Evolutionary conservation across 2,329 filamentous ascomycete genomes (phyloP).

Genomic region (Hypoxylon sp.): DNA sequence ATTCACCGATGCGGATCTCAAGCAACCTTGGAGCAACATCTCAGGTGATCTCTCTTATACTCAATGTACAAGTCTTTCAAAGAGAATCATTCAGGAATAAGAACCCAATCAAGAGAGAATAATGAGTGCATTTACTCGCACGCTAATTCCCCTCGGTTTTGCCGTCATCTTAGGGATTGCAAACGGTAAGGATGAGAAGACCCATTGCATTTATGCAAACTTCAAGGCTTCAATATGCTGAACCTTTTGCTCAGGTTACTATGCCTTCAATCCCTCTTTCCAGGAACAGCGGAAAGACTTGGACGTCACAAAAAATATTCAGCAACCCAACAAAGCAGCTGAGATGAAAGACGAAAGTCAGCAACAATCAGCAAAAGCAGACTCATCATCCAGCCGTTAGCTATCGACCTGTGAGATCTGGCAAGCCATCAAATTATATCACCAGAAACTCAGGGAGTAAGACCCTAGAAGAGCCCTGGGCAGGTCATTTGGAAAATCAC

Average conservation of each 20-base stretch:
- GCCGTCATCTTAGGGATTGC: constrained; percentile 44
- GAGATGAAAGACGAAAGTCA: constrained; percentile 4
- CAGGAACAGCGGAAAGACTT: constrained; percentile 30
- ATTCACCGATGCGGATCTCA: neutral
- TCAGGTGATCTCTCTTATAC: no score
- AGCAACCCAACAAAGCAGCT: constrained; percentile 4
- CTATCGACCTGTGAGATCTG: neutral
- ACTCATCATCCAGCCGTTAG: constrained; percentile 19
- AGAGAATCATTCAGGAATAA: neutral
- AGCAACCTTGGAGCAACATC: no score
- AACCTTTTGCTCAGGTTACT: constrained; percentile 35
- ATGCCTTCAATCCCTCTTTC: constrained; percentile 37
- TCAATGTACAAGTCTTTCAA: neutral
- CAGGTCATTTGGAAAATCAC: neutral
- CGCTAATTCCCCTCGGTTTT: constrained; percentile 41
- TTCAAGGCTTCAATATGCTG: constrained; percentile 7
- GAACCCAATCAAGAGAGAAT: neutral
- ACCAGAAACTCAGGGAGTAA: neutral
- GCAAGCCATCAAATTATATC: neutral
- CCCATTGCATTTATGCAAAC: neutral
- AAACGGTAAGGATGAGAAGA: constrained; percentile 42
- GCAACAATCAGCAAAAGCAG: constrained; percentile 2
- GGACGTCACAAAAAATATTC: constrained; percentile 22
- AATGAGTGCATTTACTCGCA: constrained; percentile 40
- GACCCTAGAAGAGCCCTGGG: neutral